phyloP scores from a whole-genome alignment of 2,329 filamentous ascomycete species.

The Colletotrichum neosansevieriae region DNA sequence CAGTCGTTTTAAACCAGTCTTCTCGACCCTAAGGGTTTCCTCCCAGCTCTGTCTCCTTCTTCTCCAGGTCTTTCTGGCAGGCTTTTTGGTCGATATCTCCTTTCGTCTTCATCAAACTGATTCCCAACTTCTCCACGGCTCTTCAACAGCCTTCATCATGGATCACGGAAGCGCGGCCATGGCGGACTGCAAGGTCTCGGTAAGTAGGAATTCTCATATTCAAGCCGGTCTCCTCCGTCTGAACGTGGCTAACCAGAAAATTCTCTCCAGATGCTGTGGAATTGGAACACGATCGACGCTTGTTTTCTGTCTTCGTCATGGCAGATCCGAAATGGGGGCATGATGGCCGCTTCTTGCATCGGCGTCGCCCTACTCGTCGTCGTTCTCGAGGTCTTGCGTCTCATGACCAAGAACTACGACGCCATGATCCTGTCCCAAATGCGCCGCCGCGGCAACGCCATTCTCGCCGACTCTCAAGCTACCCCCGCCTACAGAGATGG shows the following conservation, averaged over 20 bases:
- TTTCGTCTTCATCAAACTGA: neutral
- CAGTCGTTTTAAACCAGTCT: no score
- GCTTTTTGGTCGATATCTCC: no score
- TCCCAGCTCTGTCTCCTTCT: no score
- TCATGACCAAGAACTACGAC: conserved; percentile 24
- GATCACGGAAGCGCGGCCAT: conserved; percentile 39
- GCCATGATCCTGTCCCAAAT: conserved; percentile 5
- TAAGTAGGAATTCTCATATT: conserved; percentile 32
- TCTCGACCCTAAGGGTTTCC: no score
- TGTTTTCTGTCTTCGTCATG: conserved; percentile 28
- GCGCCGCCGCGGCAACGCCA: neutral
- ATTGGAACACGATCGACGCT: conserved; percentile 31
- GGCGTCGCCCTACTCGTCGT: conserved; percentile 26
- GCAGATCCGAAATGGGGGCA: conserved; percentile 27
- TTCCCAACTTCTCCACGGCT: neutral
- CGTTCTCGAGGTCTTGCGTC: conserved; percentile 11
- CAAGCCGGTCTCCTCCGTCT: neutral
- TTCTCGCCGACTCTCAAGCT: neutral
- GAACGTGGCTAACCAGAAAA: neutral
- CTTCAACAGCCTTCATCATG: conserved; percentile 1
- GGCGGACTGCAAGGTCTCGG: conserved; percentile 48
- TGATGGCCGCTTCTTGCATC: conserved; percentile 31
- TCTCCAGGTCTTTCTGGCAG: no score
- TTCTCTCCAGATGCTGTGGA: conserved; percentile 27
- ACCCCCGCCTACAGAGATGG: neutral